These are phyloP conservation scores for Penicillium decumbens DNA, from an alignment of 2,329 filamentous ascomycete species.

Conservation along the genomic window DNA sequence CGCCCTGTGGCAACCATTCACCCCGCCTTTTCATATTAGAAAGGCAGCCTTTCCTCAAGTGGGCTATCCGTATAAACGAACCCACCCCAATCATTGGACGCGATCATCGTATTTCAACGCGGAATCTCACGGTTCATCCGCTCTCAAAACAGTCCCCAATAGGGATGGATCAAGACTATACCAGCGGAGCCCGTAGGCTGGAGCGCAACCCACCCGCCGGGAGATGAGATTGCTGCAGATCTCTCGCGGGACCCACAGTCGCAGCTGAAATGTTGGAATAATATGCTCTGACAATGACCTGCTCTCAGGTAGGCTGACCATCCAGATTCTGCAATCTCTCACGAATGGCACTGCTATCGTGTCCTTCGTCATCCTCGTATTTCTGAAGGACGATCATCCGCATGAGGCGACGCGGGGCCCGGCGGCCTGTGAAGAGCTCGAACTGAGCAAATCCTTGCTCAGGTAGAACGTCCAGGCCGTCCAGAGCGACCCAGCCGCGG, in stretches of 20 bases:
- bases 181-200: background rate
- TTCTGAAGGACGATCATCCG: constrained; percentile 34
- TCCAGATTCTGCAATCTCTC: constrained; percentile 30
- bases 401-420: constrained; percentile 38
- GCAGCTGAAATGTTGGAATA: background rate
- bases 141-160: background rate
- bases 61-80: background rate
- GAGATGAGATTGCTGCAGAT: background rate
- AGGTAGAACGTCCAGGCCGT: constrained; percentile 39
- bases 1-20: background rate
- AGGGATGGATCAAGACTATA: background rate
- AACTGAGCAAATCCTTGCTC: constrained; percentile 42
- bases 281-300: background rate
- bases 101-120: background rate
- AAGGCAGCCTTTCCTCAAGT: background rate
- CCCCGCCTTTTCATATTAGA: background rate
- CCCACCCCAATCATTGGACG: background rate
- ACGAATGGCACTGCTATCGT: constrained; percentile 30
- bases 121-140: background rate
- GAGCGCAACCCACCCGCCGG: background rate
- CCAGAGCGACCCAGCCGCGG: constrained; percentile 39
- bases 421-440: constrained; percentile 38
- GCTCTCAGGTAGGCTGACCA: constrained; percentile 29
- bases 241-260: background rate
- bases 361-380: constrained; percentile 34